Evolutionary conservation across 2,329 filamentous ascomycete genomes (phyloP).

Genomic region (Beauveria brongniartii): DNA sequence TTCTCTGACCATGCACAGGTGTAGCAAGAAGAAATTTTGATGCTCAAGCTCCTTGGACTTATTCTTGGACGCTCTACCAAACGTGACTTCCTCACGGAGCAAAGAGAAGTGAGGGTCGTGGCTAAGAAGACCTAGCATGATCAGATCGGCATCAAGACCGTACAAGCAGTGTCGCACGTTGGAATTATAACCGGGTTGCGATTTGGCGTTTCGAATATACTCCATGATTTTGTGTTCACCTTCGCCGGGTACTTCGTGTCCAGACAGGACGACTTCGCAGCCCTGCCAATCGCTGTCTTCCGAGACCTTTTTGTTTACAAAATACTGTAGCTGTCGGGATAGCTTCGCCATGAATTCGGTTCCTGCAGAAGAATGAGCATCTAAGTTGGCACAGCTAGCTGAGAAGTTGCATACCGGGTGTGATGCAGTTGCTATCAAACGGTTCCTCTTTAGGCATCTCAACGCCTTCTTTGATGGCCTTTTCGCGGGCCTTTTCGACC

Average conservation of each 20-base stretch:
- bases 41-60: constrained; percentile 97
- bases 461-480: constrained; percentile 79
- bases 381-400: not conserved
- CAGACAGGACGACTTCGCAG: constrained; percentile 90
- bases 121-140: constrained; percentile 95
- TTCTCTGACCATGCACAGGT: constrained; percentile 94
- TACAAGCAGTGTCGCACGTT: constrained; percentile 97
- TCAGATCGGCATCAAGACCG: constrained; percentile 92
- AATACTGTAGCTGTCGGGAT: constrained; percentile 90
- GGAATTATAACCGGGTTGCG: constrained; percentile 83
- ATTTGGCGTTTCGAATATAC: constrained; percentile 96
- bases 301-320: constrained; percentile 96
- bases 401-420: constrained; percentile 52
- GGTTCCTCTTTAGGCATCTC: constrained; percentile 92
- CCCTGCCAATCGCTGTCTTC: constrained; percentile 97
- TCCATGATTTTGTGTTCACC: constrained; percentile 99
- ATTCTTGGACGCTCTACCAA: constrained; percentile 76
- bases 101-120: constrained; percentile 98
- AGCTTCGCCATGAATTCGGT: constrained; percentile 98
- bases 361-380: constrained; percentile 25
- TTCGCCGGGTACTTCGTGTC: constrained; percentile 95
- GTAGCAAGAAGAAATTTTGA: constrained; percentile 96
- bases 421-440: constrained; percentile 99
- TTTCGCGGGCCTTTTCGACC: constrained; percentile 80
- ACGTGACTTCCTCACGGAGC: constrained; percentile 94